A percentile compares a stretch with the other conserved stretches of the same genome.
Conservation (phyloP, 495 filamentous ascomycete genomes). For the Penicillium pulvis region DNA sequence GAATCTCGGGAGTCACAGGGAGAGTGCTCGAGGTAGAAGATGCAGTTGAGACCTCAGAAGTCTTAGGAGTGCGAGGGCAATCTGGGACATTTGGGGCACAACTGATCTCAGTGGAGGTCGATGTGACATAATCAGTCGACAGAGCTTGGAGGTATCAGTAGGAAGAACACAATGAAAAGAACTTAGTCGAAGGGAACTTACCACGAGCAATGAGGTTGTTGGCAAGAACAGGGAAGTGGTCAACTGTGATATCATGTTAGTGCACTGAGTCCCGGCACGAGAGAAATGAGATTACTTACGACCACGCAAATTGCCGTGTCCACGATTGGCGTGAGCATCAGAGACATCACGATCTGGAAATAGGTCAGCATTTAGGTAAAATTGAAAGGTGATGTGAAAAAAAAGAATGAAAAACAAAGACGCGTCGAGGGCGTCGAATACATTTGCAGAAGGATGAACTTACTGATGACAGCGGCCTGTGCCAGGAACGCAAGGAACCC, state of each 20-base stretch:
- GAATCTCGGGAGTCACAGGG: background rate
- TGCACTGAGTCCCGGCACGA: background rate
- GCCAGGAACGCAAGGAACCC: background rate
- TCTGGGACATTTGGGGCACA: background rate
- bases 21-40: background rate
- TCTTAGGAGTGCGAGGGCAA: background rate
- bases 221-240: background rate
- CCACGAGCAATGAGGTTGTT: background rate
- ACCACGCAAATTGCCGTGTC: background rate
- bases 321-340: background rate
- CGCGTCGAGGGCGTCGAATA: background rate
- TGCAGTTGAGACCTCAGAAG: background rate
- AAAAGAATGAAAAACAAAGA: background rate
- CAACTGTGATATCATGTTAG: background rate
- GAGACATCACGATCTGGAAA: background rate
- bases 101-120: background rate
- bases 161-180: background rate
- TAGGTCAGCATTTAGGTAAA: background rate
- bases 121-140: background rate
- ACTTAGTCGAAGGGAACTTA: background rate
- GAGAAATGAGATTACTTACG: background rate
- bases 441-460: background rate
- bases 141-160: background rate
- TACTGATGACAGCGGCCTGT: background rate
- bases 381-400: too few species aligned